Evolutionary conservation across 2,329 filamentous ascomycete species (phyloP).

Genomic region (Emergomyces pasteurianus): DNA sequence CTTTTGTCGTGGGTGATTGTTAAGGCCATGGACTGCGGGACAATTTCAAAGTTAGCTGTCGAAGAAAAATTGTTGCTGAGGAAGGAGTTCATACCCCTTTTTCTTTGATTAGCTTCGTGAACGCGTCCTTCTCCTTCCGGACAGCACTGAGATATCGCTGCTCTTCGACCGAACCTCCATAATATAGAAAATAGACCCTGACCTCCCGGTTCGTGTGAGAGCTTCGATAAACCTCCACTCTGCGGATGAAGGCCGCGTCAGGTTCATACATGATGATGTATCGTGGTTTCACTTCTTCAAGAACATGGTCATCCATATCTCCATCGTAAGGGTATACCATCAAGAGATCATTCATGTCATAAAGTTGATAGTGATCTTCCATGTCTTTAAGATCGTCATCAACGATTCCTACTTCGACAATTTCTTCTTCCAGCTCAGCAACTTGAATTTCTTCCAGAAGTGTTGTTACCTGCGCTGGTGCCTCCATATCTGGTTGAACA

Average conservation of each 20-base stretch:
- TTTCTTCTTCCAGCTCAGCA: slow-evolving; percentile 59
- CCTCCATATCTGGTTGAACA: slow-evolving; percentile 63
- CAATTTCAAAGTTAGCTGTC: slow-evolving; percentile 6
- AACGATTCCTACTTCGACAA: slow-evolving; percentile 47
- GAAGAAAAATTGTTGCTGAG: neutral
- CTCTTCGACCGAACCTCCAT: slow-evolving; percentile 87
- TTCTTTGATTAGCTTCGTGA: slow-evolving; percentile 89
- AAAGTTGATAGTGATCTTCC: slow-evolving; percentile 85
- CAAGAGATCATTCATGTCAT: slow-evolving; percentile 79
- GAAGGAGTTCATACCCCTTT: slow-evolving; percentile 45
- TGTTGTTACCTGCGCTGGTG: slow-evolving; percentile 66
- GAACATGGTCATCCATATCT: slow-evolving; percentile 89
- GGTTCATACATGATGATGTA: slow-evolving; percentile 99
- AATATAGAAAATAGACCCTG: slow-evolving; percentile 93
- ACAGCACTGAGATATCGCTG: slow-evolving; percentile 83
- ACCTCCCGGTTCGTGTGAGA: slow-evolving; percentile 84
- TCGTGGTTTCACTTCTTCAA: slow-evolving; percentile 83
- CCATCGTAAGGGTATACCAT: slow-evolving; percentile 89
- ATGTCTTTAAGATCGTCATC: slow-evolving; percentile 76
- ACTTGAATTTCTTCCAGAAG: slow-evolving; percentile 73
- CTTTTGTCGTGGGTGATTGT: slow-evolving; percentile 66
- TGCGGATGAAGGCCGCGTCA: slow-evolving; percentile 82
- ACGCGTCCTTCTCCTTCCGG: slow-evolving; percentile 90
- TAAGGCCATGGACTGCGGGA: slow-evolving; percentile 60
- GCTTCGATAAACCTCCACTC: slow-evolving; percentile 90